phyloP scores from a whole-genome alignment of 1,284 basidiomycete species.

The Fomitopsis pinicola region DNA sequence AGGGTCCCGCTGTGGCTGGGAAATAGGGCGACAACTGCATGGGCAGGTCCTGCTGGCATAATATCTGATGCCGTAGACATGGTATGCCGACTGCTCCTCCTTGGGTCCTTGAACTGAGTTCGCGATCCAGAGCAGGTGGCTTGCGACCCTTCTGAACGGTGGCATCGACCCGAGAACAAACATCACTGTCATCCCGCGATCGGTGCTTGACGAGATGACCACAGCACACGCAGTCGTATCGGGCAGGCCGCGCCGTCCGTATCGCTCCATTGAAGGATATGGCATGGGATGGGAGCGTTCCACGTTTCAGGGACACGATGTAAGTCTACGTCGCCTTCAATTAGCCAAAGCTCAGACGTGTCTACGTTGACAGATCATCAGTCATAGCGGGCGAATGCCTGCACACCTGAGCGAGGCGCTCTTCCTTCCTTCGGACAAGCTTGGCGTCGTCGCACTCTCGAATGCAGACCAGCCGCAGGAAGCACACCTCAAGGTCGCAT shows the following conservation, averaged over 20 bases:
- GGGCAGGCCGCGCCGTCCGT: background rate
- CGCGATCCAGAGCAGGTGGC: conserved; percentile 25
- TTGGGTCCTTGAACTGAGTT: background rate
- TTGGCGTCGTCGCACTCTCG: conserved; percentile 37
- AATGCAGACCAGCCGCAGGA: conserved; percentile 34
- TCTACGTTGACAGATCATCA: conserved; percentile 12
- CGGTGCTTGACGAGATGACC: conserved; percentile 21
- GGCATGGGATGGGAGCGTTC: conserved; percentile 25
- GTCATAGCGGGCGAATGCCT: conserved; percentile 16
- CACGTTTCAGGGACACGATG: conserved; percentile 21
- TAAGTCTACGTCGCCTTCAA: conserved; percentile 2
- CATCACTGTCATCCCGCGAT: conserved; percentile 20
- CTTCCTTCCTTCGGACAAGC: conserved; percentile 20
- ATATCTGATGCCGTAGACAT: conserved; percentile 29
- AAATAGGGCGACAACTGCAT: conserved; percentile 15
- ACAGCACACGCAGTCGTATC: conserved; percentile 17
- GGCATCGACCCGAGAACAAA: conserved; percentile 24
- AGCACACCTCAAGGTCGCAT: conserved; percentile 23
- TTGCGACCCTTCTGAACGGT: conserved; percentile 21
- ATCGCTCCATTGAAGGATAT: conserved; percentile 20
- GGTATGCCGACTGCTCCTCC: conserved; percentile 22
- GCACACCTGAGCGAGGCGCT: conserved; percentile 36
- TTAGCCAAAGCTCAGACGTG: background rate
- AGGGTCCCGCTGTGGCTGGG: conserved; percentile 25
- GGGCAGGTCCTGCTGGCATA: conserved; percentile 28